Conservation (phyloP, 2,329 filamentous ascomycete genomes). For the Amauroascus niger region DNA sequence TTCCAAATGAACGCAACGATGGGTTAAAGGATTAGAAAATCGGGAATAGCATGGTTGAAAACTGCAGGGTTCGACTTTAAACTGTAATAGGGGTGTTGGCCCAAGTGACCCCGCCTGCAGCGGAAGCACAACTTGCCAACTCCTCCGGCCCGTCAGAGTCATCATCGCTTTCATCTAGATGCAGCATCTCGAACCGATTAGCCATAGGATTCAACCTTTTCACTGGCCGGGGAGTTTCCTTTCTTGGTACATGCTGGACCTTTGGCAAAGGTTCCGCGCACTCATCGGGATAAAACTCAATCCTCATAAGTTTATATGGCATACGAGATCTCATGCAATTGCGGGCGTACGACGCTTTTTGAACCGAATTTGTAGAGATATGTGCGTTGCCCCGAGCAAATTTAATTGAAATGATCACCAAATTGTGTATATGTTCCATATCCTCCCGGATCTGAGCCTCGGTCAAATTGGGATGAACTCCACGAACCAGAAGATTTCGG, state of each 20-base stretch:
- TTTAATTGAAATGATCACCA: constrained; percentile 57
- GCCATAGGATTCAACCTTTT: constrained; percentile 34
- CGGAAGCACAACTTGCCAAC: constrained; percentile 14
- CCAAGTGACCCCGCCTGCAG: constrained; percentile 18
- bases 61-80: constrained; percentile 2
- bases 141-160: constrained; percentile 25
- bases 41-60: neutral
- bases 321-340: constrained; percentile 64
- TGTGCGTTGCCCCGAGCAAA: constrained; percentile 52
- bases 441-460: constrained; percentile 59
- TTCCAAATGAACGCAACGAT: neutral
- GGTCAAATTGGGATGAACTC: constrained; percentile 49
- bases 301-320: constrained; percentile 59
- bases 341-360: constrained; percentile 63
- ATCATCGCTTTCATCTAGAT: constrained; percentile 40
- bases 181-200: constrained; percentile 56
- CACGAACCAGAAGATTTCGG: constrained; percentile 62
- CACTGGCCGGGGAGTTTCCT: constrained; percentile 25
- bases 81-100: constrained; percentile 15
- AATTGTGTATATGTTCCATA: constrained; percentile 72
- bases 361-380: constrained; percentile 67
- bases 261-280: constrained; percentile 52
- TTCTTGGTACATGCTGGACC: constrained; percentile 26
- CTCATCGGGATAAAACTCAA: constrained; percentile 64
- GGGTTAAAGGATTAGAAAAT: neutral